phyloP scores from a whole-genome alignment of 2,329 filamentous ascomycete genomes.

The Pestalotiopsis sp. region DNA sequence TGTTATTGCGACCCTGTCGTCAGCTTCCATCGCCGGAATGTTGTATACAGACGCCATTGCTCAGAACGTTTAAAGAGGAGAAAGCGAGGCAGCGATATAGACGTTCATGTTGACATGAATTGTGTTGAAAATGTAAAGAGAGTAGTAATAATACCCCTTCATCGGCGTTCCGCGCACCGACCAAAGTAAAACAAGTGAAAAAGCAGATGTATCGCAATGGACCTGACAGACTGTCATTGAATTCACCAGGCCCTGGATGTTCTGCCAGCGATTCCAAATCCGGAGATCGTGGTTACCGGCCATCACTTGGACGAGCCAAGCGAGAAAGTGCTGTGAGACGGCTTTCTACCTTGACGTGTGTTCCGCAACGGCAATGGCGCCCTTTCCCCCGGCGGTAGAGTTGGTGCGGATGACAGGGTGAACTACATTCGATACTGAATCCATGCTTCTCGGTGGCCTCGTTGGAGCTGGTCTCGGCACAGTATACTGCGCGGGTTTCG shows the following conservation, averaged over 20 bases:
- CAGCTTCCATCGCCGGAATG: conserved; percentile 75
- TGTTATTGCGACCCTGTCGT: conserved; percentile 76
- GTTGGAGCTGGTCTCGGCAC: conserved; percentile 50
- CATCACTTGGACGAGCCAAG: conserved; percentile 52
- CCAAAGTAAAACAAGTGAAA: too few relatives aligned
- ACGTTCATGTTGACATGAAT: neutral
- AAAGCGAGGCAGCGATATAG: neutral
- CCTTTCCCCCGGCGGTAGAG: conserved; percentile 59
- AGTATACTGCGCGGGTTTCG: conserved; percentile 57
- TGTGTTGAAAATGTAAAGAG: neutral
- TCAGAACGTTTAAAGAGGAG: neutral
- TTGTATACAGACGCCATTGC: conserved; percentile 54
- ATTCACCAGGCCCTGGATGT: conserved; percentile 50
- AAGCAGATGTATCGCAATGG: too few relatives aligned
- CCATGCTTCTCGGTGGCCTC: conserved; percentile 43
- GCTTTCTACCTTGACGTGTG: conserved; percentile 50
- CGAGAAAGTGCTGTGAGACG: conserved; percentile 46
- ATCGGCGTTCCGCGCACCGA: neutral
- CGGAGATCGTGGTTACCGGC: conserved; percentile 58
- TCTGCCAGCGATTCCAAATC: conserved; percentile 45
- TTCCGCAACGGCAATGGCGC: conserved; percentile 48
- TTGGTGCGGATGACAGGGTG: conserved; percentile 59
- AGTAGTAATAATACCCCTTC: neutral
- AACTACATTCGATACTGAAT: conserved; percentile 49
- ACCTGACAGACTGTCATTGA: conserved; percentile 21